phyloP scores from a whole-genome alignment of 805 yeast genomes.

The Saccharomycopsis sp. region DNA sequence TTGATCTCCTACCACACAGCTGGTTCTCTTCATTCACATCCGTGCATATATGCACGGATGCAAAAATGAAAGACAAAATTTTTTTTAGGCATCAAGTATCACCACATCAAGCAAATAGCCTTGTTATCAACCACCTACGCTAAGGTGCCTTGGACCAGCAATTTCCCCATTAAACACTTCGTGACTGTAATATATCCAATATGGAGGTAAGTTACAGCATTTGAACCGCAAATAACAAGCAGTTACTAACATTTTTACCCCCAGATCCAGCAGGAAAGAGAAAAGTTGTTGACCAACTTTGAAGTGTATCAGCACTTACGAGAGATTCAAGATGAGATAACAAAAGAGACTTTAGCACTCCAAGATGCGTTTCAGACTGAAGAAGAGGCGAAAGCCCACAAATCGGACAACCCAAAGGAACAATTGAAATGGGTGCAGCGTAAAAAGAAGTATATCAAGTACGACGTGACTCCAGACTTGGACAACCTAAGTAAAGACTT shows the following conservation, averaged over 20 bases:
- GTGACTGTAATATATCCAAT: too few relatives aligned
- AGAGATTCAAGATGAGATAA: constrained; percentile 26
- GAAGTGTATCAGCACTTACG: constrained; percentile 47
- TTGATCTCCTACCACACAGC: too few relatives aligned
- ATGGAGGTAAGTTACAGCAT: not conserved
- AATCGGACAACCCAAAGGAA: not conserved
- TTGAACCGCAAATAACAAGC: not conserved
- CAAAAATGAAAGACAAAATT: not conserved
- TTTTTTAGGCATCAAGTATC: too few relatives aligned
- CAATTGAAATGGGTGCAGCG: not conserved
- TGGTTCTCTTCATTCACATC: too few relatives aligned
- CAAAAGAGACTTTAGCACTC: not conserved
- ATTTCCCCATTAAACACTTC: too few relatives aligned
- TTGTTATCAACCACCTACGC: too few relatives aligned
- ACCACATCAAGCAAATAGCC: too few relatives aligned
- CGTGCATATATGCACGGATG: not conserved
- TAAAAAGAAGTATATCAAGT: not conserved
- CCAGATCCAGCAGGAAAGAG: constrained; percentile 35
- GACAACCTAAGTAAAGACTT: not conserved
- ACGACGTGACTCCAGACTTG: not conserved
- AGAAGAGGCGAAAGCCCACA: not conserved
- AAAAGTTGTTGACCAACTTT: constrained; percentile 49
- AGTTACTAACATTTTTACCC: not conserved
- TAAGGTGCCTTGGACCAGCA: too few relatives aligned
- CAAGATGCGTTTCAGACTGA: not conserved